phyloP scores from a whole-genome alignment of 257 asterid genomes.

The Verbascum thapsus region DNA sequence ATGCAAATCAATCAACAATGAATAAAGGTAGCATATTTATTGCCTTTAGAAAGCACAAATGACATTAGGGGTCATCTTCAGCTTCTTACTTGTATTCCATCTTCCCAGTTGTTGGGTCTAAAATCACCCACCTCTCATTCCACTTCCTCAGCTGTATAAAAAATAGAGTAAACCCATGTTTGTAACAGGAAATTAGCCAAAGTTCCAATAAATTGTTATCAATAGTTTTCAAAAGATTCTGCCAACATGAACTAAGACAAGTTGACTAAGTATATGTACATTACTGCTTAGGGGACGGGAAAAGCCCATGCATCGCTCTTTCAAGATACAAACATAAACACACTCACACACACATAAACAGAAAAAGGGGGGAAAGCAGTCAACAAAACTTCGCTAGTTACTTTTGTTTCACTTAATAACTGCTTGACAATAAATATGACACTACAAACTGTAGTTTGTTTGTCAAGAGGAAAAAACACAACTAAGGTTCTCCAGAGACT shows the following conservation, averaged over 20 bases:
- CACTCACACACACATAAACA: not conserved
- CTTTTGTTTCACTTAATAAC: no score
- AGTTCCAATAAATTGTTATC: slow-evolving; percentile 20
- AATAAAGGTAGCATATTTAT: slow-evolving; percentile 4
- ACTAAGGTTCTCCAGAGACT: no score
- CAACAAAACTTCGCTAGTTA: not conserved
- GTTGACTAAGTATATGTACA: not conserved
- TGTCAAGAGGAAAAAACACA: no score
- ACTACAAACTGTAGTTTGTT: no score
- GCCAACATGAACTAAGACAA: slow-evolving; percentile 7
- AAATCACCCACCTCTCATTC: slow-evolving; percentile 98
- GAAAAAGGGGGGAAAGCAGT: not conserved
- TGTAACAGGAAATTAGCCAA: slow-evolving; percentile 23
- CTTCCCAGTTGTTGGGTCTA: slow-evolving; percentile 97
- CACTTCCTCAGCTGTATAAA: slow-evolving; percentile 81
- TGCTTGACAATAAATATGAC: no score
- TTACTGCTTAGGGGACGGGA: not conserved
- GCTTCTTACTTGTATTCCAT: slow-evolving; percentile 94
- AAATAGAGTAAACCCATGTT: slow-evolving; percentile 26
- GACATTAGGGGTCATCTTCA: slow-evolving; percentile 9
- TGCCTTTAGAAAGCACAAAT: slow-evolving; percentile 15
- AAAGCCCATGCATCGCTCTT: not conserved
- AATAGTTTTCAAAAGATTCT: not conserved
- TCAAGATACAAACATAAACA: no score
- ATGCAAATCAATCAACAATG: slow-evolving; percentile 28